A percentile compares a stretch with the other conserved stretches of the same genome.
phyloP scores from a whole-genome alignment of 2,329 filamentous ascomycete genomes.

The Aspergillus tubingensis region DNA sequence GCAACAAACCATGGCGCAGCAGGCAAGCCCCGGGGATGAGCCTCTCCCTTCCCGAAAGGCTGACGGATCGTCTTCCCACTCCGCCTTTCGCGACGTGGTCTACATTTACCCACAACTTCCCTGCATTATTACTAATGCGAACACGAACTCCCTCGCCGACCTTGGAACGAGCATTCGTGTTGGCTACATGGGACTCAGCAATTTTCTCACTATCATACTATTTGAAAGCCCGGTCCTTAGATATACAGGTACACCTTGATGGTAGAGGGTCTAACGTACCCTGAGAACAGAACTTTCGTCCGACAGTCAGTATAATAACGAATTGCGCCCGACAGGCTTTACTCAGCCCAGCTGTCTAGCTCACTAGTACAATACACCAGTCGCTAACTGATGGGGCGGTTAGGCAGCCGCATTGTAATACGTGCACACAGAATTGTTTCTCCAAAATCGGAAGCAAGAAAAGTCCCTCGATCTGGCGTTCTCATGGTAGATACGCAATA shows the following conservation, averaged over 20 bases:
- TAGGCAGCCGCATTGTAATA: slow-evolving; percentile 6
- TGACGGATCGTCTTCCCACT: not conserved
- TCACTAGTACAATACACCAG: not conserved
- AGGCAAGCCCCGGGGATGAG: not conserved
- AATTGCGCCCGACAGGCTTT: not conserved
- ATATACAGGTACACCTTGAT: too few relatives aligned
- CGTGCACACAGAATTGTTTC: not conserved
- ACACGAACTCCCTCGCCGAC: too few relatives aligned
- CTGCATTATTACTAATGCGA: too few relatives aligned
- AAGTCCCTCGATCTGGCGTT: not conserved
- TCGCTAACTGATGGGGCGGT: not conserved
- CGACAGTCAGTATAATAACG: not conserved
- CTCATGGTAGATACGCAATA: not conserved
- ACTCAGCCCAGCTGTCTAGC: not conserved
- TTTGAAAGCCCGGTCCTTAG: too few relatives aligned
- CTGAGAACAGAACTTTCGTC: not conserved
- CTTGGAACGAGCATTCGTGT: not conserved
- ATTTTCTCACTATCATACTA: too few relatives aligned
- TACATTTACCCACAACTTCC: too few relatives aligned
- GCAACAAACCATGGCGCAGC: not conserved
- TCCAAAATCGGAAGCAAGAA: not conserved
- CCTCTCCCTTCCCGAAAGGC: not conserved
- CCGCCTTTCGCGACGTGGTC: not conserved
- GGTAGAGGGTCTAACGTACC: not conserved
- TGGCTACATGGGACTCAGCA: not conserved